These are phyloP conservation scores for Blumeria graminis DNA, from an alignment of 2,329 filamentous ascomycete species.

Conservation along the genomic window DNA sequence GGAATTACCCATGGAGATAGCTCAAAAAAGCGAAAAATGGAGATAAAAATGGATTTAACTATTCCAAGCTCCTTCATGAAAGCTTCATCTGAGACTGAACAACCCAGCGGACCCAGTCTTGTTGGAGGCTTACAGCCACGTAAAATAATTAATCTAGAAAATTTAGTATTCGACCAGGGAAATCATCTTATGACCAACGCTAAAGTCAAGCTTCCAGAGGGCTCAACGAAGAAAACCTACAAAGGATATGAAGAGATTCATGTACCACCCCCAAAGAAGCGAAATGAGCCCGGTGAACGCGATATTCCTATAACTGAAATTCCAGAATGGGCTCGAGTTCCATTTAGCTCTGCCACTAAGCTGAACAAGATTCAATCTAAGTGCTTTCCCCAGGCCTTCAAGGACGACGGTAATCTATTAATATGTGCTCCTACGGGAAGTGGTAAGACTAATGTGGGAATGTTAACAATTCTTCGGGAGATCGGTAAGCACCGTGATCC, in stretches of 20 bases:
- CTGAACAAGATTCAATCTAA: constrained; percentile 91
- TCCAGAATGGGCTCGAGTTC: constrained; percentile 72
- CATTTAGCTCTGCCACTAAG: constrained; percentile 66
- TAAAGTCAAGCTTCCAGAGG: constrained; percentile 78
- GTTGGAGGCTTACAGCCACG: constrained; percentile 68
- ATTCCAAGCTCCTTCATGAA: constrained; percentile 35
- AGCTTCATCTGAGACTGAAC: constrained; percentile 24
- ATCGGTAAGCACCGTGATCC: constrained; percentile 87
- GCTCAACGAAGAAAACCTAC: constrained; percentile 83
- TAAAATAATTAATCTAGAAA: constrained; percentile 79
- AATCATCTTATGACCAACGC: constrained; percentile 99
- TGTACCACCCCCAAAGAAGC: constrained; percentile 77
- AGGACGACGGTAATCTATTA: constrained; percentile 90
- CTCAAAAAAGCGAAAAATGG: constrained; percentile 40
- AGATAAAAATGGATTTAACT: constrained; percentile 92
- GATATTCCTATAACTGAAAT: constrained; percentile 69
- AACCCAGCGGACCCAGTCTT: constrained; percentile 37
- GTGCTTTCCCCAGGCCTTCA: constrained; percentile 75
- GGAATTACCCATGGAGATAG: constrained; percentile 39
- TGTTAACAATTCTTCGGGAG: constrained; percentile 88
- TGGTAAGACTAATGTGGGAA: constrained; percentile 95
- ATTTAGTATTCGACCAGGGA: constrained; percentile 88
- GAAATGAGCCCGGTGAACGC: constrained; percentile 53
- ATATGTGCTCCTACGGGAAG: constrained; percentile 93
- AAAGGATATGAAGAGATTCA: constrained; percentile 99